Conservation (phyloP, 1,139 yeast genomes). For the Sugiyamaella xylanicola region DNA sequence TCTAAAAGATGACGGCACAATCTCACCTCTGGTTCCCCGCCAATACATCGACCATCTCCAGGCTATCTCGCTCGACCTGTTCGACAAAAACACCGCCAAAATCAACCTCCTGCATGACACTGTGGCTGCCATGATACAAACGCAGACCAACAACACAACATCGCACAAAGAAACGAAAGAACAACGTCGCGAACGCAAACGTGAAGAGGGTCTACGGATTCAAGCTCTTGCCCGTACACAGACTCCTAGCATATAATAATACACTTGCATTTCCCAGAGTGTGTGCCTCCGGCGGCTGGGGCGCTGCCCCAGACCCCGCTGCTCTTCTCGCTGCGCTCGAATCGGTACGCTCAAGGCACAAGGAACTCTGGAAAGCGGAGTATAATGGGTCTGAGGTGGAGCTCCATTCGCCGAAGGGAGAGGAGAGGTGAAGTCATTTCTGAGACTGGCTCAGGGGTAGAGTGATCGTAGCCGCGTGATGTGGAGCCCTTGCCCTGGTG, state of each 20-base stretch:
- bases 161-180: conserved; percentile 50
- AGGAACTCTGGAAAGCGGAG: too few relatives aligned
- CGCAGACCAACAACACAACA: not conserved
- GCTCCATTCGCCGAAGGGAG: too few relatives aligned
- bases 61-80: conserved; percentile 54
- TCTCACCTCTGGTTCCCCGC: conserved; percentile 51
- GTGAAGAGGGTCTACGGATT: conserved; percentile 60
- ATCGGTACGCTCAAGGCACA: too few relatives aligned
- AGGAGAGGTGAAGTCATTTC: too few relatives aligned
- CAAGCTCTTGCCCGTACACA: conserved; percentile 36
- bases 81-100: conserved; percentile 62
- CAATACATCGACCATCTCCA: conserved; percentile 55
- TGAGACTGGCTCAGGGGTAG: not conserved
- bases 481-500: conserved; percentile 4
- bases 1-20: conserved; percentile 38
- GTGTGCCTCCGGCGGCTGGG: not conserved
- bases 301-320: not conserved
- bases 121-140: conserved; percentile 38
- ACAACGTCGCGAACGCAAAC: conserved; percentile 61
- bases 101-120: conserved; percentile 50
- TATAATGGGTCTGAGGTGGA: too few relatives aligned
- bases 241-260: too few relatives aligned
- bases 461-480: not conserved
- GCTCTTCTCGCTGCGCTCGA: too few relatives aligned
- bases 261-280: too few relatives aligned